Conservation (phyloP, 495 filamentous ascomycete genomes). For the Lasiosphaeris hirsuta region DNA sequence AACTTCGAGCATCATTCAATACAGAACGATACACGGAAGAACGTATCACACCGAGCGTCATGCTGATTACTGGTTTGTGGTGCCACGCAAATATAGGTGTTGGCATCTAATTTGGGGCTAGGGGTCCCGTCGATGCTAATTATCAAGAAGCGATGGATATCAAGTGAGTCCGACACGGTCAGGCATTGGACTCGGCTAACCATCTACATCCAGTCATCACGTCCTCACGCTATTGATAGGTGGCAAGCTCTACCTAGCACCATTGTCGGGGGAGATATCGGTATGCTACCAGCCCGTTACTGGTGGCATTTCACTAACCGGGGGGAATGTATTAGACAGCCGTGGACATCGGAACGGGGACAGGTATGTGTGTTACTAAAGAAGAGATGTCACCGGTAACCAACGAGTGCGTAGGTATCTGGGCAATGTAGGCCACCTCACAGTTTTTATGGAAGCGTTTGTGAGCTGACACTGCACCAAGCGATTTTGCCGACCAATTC, state of each 20-base stretch:
- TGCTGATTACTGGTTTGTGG: not conserved
- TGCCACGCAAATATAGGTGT: not conserved
- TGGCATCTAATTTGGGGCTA: not conserved
- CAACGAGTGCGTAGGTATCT: no score
- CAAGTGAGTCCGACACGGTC: constrained; percentile 12
- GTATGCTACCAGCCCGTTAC: not conserved
- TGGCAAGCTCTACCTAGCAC: constrained; percentile 38
- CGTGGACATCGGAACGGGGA: not conserved
- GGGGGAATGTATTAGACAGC: not conserved
- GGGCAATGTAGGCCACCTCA: not conserved
- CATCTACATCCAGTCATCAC: constrained; percentile 36
- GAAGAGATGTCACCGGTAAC: no score
- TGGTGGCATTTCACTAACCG: not conserved
- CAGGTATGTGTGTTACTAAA: no score
- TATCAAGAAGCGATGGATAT: not conserved
- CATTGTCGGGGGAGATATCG: constrained; percentile 9
- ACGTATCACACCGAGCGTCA: constrained; percentile 9
- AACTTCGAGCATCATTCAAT: constrained; percentile 42
- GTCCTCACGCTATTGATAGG: constrained; percentile 29
- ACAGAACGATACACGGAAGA: constrained; percentile 36
- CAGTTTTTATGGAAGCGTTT: not conserved
- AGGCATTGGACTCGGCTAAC: no score
- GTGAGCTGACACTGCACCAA: not conserved
- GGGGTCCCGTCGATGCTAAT: not conserved
- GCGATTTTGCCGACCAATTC: constrained; percentile 42